phyloP scores from a whole-genome alignment of 2,329 filamentous ascomycete species.

The Tolypocladium nubicola region DNA sequence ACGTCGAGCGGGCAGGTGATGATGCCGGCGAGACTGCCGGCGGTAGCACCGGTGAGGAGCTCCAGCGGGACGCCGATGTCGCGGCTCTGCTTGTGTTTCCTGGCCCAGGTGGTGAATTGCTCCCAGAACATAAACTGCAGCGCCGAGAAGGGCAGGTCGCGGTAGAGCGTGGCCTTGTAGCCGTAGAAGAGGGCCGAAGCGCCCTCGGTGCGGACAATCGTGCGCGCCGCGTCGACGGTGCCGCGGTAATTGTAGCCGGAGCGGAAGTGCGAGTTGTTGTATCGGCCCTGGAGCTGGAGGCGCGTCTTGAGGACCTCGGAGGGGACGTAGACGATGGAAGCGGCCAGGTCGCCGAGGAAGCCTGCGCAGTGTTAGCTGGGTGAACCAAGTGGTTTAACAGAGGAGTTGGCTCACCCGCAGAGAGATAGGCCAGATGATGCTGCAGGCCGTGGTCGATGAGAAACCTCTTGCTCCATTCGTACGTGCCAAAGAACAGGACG shows the following conservation, averaged over 20 bases:
- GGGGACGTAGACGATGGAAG: slow-evolving; percentile 88
- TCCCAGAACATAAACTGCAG: slow-evolving; percentile 98
- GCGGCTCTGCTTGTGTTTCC: slow-evolving; percentile 63
- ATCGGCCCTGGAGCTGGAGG: slow-evolving; percentile 84
- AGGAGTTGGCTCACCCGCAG: slow-evolving; percentile 49
- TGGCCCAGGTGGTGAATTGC: slow-evolving; percentile 76
- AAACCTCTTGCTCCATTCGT: slow-evolving; percentile 86
- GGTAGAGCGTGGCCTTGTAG: slow-evolving; percentile 92
- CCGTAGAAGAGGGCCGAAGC: slow-evolving; percentile 82
- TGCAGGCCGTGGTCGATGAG: slow-evolving; percentile 79
- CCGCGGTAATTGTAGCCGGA: slow-evolving; percentile 94
- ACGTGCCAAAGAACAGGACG: slow-evolving; percentile 89
- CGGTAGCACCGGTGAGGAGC: slow-evolving; percentile 77
- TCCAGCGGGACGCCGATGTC: slow-evolving; percentile 83
- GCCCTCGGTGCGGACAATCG: slow-evolving; percentile 76
- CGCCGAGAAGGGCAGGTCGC: slow-evolving; percentile 91
- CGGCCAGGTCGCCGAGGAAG: slow-evolving; percentile 86
- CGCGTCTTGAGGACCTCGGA: slow-evolving; percentile 98
- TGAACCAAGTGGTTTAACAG: not conserved
- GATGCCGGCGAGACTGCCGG: slow-evolving; percentile 85
- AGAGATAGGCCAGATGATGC: slow-evolving; percentile 75
- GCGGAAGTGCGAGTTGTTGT: slow-evolving; percentile 88
- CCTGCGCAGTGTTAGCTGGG: slow-evolving; percentile 34
- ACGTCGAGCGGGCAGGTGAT: slow-evolving; percentile 95
- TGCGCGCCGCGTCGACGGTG: slow-evolving; percentile 73